Base-by-base conservation (phyloP, 805 yeast species). In the Jamesozyma hellenica region DNA sequence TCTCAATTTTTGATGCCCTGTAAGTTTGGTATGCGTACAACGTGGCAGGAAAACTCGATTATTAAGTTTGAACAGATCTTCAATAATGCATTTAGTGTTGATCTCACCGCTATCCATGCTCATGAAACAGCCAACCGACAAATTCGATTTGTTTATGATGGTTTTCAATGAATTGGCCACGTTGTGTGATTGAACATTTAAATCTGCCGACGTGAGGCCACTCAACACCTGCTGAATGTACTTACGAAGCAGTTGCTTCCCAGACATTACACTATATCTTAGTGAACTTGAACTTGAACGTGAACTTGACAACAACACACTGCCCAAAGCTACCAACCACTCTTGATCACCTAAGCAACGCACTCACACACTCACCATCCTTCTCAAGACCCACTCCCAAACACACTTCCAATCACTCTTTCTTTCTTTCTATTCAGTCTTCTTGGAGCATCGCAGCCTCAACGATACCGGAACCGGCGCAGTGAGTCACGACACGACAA, bases 101-200 rank as follows among this genome's bases (percentile, higher is more conserved):
- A 82, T 65, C 58, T 88, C 96, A 37, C 76, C 69, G 16, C 60
- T 47, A 2, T 80, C 85, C 87, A 88, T 80, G 55, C 73, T 77
- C 82, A 87, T 74, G 52, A 75, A 88, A 25, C 85, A 53, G 0
- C 81, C 95, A 2, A 87, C 65, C 4, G 27, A 9, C 14, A 15
- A 16, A 10, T 32, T 21, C 26, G 36, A 34, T 12, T 39, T 40
- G 13, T 30, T 38, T 15, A 56, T 38, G 1, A 55, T 25, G 1
- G 47, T 30, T n/a, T 36, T 23, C 8, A 62, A 35, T 1, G 41
- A 42, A 1, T 35, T 32, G 0, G 56, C 36, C 7, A 59, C 46
- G 10, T 40, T 41, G 1, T 32, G 25, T 0, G 67, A 61, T 39
- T 64, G 68, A 1, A 12, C 5, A 0, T 41, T 38, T 8, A 46